Evolutionary conservation across 108 stramenopile genomes (phyloP).

Genomic region (Fistulifera pelliculosa): DNA sequence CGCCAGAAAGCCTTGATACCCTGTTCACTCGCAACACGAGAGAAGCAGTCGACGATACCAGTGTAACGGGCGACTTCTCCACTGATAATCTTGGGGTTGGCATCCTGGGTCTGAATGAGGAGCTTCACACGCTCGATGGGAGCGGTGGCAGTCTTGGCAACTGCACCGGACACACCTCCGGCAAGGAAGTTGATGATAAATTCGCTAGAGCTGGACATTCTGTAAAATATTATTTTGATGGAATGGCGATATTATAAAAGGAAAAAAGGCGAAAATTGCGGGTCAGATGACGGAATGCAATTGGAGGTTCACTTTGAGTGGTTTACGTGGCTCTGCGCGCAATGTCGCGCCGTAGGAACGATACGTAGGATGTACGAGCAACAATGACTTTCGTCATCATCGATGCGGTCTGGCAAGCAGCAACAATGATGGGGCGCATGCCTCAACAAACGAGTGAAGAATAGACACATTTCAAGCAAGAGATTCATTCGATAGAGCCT

Average conservation of each 20-base stretch:
- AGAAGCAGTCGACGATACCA: constrained; percentile 93
- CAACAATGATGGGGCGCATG: too few relatives aligned
- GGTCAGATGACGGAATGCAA: neutral
- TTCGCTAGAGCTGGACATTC: constrained; percentile 45
- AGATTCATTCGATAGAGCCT: too few relatives aligned
- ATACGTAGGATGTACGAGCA: too few relatives aligned
- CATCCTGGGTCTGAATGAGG: constrained; percentile 95
- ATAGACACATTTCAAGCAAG: too few relatives aligned
- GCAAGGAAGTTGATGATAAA: constrained; percentile 86
- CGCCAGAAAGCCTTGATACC: constrained; percentile 92
- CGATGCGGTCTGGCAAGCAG: too few relatives aligned
- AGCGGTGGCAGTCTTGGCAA: constrained; percentile 93
- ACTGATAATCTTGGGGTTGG: constrained; percentile 94
- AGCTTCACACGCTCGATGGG: constrained; percentile 99
- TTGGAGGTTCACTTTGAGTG: constrained; percentile 1
- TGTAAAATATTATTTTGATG: neutral
- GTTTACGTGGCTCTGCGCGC: neutral
- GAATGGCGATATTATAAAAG: constrained; percentile 1
- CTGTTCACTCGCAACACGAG: constrained; percentile 91
- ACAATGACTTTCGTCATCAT: too few relatives aligned
- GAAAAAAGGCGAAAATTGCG: neutral
- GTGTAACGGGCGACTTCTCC: constrained; percentile 95
- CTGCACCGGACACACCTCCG: constrained; percentile 90
- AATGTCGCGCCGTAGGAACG: too few relatives aligned
- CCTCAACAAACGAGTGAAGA: too few relatives aligned